Evolutionary conservation across 768 basidiomycete species (phyloP).

Genomic region (Termitomyces sp.): DNA sequence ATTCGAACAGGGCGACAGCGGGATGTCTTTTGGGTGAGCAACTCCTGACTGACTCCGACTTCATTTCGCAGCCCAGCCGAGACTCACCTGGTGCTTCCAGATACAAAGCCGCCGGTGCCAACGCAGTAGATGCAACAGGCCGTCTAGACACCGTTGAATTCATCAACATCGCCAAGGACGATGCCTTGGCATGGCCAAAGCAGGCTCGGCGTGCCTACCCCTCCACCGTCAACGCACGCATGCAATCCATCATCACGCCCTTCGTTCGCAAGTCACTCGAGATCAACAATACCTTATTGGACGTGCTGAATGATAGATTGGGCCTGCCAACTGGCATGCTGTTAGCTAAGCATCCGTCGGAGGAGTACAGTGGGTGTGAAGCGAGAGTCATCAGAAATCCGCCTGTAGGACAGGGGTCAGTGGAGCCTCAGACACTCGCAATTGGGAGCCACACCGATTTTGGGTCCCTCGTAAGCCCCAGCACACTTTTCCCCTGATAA

Average conservation of each 20-base stretch:
- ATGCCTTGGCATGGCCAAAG: conserved; percentile 54
- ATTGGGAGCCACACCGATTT: conserved; percentile 69
- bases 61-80: not conserved
- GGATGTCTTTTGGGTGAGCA: conserved; percentile 32
- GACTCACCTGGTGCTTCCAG: not conserved
- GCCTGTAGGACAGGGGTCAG: conserved; percentile 22
- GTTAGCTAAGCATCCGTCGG: conserved; percentile 32
- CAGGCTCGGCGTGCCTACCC: conserved; percentile 55
- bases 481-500: conserved; percentile 8
- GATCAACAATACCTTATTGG: conserved; percentile 47
- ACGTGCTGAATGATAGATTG: conserved; percentile 49
- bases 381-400: conserved; percentile 49
- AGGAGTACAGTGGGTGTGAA: conserved; percentile 53
- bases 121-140: conserved; percentile 57
- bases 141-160: conserved; percentile 54
- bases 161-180: conserved; percentile 66
- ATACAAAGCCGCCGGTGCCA: conserved; percentile 57
- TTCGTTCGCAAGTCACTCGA: conserved; percentile 55
- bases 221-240: conserved; percentile 37
- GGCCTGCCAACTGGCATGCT: conserved; percentile 48
- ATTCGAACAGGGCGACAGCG: conserved; percentile 50
- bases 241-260: conserved; percentile 43
- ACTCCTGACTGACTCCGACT: not conserved
- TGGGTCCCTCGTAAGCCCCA: conserved; percentile 50
- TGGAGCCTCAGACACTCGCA: conserved; percentile 27